phyloP scores from a whole-genome alignment of 148 eudicot genomes.

The Agrostemma githago region DNA sequence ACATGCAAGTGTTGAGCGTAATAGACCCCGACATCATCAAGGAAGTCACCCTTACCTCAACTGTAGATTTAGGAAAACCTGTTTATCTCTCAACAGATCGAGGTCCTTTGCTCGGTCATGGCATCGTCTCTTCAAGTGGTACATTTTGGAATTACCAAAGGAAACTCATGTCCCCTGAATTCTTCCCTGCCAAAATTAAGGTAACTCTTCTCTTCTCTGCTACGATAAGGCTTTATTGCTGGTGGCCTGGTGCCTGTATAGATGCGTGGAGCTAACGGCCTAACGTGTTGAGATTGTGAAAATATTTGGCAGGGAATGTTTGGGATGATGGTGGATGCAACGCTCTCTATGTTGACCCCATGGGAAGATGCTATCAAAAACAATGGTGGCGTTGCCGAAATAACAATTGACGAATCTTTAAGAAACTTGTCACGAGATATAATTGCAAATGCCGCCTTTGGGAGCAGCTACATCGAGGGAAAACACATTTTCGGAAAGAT shows the following conservation, averaged over 20 bases:
- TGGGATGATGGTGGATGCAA: slow-evolving; percentile 41
- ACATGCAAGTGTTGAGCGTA: slow-evolving; percentile 43
- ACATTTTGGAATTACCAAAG: slow-evolving; percentile 46
- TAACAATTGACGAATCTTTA: slow-evolving; percentile 44
- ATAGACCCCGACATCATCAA: slow-evolving; percentile 53
- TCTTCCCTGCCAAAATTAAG: slow-evolving; percentile 51
- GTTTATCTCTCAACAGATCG: slow-evolving; percentile 43
- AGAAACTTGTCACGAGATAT: slow-evolving; percentile 57
- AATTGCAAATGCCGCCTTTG: slow-evolving; percentile 61
- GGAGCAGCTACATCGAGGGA: slow-evolving; percentile 45
- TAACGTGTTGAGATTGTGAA: neutral
- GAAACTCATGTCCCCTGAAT: slow-evolving; percentile 54
- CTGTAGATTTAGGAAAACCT: slow-evolving; percentile 51
- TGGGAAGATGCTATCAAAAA: slow-evolving; percentile 39
- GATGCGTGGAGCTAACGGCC: no score
- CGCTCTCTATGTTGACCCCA: slow-evolving; percentile 26
- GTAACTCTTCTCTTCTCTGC: slow-evolving; percentile 19
- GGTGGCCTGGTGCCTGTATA: no score
- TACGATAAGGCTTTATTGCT: no score
- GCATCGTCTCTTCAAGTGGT: slow-evolving; percentile 52
- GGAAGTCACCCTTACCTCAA: slow-evolving; percentile 41
- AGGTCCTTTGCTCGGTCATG: slow-evolving; percentile 52
- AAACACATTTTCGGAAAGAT: slow-evolving; percentile 48
- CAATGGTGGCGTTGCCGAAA: slow-evolving; percentile 31
- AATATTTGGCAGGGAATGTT: slow-evolving; percentile 41